Evolutionary conservation across 768 basidiomycete species (phyloP).

Genomic region (Boletus pseudopeckii): DNA sequence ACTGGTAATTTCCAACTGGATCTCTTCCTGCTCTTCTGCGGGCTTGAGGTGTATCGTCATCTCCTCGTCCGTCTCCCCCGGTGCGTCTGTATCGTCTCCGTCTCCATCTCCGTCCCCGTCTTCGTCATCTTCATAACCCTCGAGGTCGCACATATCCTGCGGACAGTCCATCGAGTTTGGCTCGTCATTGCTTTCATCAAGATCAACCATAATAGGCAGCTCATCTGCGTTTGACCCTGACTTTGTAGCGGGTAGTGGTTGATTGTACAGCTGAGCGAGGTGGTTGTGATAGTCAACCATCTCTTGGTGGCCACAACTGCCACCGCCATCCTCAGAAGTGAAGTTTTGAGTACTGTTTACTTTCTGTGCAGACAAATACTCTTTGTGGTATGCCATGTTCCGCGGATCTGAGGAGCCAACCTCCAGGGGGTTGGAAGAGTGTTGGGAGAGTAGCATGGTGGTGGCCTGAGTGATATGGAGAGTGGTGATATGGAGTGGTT

Average conservation of each 20-base stretch:
- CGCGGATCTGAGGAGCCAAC: constrained; percentile 57
- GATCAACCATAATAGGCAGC: constrained; percentile 37
- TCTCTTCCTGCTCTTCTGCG: constrained; percentile 67
- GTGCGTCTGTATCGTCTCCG: constrained; percentile 33
- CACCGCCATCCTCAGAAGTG: constrained; percentile 53
- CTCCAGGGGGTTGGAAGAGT: constrained; percentile 74
- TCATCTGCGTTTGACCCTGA: constrained; percentile 22
- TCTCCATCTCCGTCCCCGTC: constrained; percentile 37
- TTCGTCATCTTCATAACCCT: constrained; percentile 34
- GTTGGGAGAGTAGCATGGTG: constrained; percentile 52
- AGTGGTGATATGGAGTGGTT: not conserved
- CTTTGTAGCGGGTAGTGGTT: constrained; percentile 19
- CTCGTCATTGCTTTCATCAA: constrained; percentile 46
- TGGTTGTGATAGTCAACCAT: constrained; percentile 50
- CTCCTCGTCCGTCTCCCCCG: constrained; percentile 56
- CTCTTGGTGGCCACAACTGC: constrained; percentile 37
- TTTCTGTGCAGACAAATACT: constrained; percentile 36
- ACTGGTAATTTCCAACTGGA: constrained; percentile 72
- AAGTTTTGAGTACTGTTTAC: constrained; percentile 28
- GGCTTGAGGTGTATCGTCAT: constrained; percentile 54
- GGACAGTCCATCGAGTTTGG: constrained; percentile 36
- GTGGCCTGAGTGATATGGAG: not conserved
- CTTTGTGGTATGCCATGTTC: constrained; percentile 44
- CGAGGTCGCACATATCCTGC: constrained; percentile 35
- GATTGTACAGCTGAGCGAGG: constrained; percentile 42